A percentile compares a stretch with the other conserved stretches of the same genome.
Conservation (phyloP, 352 stramenopile species). For the Phytopythium kandeliae region DNA sequence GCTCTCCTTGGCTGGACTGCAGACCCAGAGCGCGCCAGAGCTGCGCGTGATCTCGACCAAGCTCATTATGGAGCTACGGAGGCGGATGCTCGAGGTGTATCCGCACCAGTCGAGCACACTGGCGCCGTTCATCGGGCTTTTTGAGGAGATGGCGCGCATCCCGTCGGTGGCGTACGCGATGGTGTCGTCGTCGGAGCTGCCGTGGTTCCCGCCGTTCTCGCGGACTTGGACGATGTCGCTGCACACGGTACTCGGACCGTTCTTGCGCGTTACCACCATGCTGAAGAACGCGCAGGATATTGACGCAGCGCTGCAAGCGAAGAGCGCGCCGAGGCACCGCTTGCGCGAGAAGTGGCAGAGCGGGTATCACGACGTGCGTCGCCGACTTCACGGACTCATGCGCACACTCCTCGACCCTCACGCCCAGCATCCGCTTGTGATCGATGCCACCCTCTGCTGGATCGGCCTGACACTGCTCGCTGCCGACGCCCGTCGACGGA, state of each 20-base stretch:
- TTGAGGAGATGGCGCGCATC: constrained; percentile 37
- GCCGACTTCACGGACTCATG: constrained; percentile 25
- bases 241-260: constrained; percentile 54
- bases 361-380: constrained; percentile 30
- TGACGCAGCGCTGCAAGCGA: constrained; percentile 25
- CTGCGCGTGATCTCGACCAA: constrained; percentile 8
- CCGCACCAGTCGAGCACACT: constrained; percentile 40
- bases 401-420: constrained; percentile 19
- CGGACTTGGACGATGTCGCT: constrained; percentile 41
- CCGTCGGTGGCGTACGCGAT: constrained; percentile 29
- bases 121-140: constrained; percentile 26
- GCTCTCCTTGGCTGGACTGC: constrained; percentile 23
- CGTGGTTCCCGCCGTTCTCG: constrained; percentile 41
- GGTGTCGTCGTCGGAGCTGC: constrained; percentile 16
- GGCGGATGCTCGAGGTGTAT: constrained; percentile 46
- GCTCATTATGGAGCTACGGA: constrained; percentile 39
- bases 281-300: constrained; percentile 47
- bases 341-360: constrained; percentile 46
- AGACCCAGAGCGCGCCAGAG: constrained; percentile 1
- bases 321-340: constrained; percentile 17
- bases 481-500: constrained; percentile 35
- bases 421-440: constrained; percentile 40
- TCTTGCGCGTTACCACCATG: constrained; percentile 66
- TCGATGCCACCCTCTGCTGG: constrained; percentile 56
- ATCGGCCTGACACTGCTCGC: constrained; percentile 38